Evolutionary conservation across 306 rosid genomes (phyloP), one percentile per base, ranked within the genome.

Genomic region (Lathyrus tuberosus): DNA sequence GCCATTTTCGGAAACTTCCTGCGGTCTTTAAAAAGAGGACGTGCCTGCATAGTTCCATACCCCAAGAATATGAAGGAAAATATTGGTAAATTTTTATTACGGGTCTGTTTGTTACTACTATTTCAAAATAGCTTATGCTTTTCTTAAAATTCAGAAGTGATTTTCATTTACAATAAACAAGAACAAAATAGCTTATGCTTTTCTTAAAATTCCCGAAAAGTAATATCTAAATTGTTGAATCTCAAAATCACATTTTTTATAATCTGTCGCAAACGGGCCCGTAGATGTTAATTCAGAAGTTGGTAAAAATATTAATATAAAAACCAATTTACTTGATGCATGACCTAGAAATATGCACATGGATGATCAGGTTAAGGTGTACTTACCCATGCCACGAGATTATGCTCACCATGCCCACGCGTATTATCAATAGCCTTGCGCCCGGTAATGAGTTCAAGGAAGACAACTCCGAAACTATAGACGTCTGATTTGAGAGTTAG

Each of bases 361-460:
- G n/a, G 22, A 64, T 74, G 62, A 53, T 6, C 12, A 37, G n/a
- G 62, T 59, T 59, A 44, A 80, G 56, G 67, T 64, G 70, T 64
- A 69, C 85, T 81, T 70, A 92, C 98, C 98, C 98, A 92, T 40
- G 98, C 98, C 40, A 92, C 98, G 3, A 92, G 98, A 84, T 92
- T 92, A 56, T 92, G 95, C 86, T 92, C 98, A 69, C 96, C 96
- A 6, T 85, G 88, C 17, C 84, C 89, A 59, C 92, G 90, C 8
- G 77, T 71, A 62, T 87, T 92, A 79, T 92, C 98, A 58, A 92
- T 92, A 16, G 98, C 98, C 80, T 92, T 92, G 46, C 98, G 92
- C 42, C 98, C 98, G 0, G 98, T 92, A 49, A 92, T 92, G 77
- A 92, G 96, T 82, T 92, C 98, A 6, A 92, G 90, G 85, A 92